phyloP scores from a whole-genome alignment of 1,284 basidiomycete genomes.

The Trichosporon sp. region DNA sequence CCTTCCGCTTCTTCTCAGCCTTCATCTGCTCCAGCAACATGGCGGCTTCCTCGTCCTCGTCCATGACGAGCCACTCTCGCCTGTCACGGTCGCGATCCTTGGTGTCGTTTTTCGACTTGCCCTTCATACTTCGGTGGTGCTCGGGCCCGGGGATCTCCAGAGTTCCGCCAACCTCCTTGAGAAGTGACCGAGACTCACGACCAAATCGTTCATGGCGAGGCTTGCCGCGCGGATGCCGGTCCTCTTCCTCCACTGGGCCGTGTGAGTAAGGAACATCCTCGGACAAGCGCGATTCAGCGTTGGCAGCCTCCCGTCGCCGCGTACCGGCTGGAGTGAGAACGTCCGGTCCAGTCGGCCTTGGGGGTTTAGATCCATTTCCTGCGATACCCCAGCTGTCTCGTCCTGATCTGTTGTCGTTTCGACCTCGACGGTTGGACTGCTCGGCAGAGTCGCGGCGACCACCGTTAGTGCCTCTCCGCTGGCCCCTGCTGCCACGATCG shows the following conservation, averaged over 20 bases:
- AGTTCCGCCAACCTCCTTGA: slow-evolving; percentile 5
- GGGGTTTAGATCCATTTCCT: neutral
- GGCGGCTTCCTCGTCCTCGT: slow-evolving; percentile 12
- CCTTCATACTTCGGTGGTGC: slow-evolving; percentile 3
- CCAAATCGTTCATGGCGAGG: neutral
- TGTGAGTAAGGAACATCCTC: neutral
- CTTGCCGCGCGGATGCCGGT: neutral
- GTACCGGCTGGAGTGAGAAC: neutral
- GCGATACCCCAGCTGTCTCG: neutral
- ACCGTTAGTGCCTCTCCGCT: neutral
- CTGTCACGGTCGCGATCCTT: slow-evolving; percentile 4
- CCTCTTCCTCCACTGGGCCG: neutral
- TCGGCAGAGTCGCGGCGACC: neutral
- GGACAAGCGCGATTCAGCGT: neutral
- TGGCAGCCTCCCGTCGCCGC: neutral
- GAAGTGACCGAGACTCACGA: slow-evolving; percentile 15
- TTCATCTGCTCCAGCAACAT: neutral
- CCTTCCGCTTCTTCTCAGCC: slow-evolving; percentile 9
- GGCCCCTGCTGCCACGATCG: neutral
- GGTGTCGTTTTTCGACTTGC: neutral
- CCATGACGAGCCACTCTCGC: slow-evolving; percentile 13
- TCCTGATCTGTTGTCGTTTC: neutral
- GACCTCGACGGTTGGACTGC: neutral
- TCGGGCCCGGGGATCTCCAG: neutral
- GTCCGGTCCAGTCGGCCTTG: neutral